A percentile compares a stretch with the other conserved stretches of the same genome.
Conservation (phyloP, 192 early-diverging fungal genomes). For the Globomyces pollinis-pini region DNA sequence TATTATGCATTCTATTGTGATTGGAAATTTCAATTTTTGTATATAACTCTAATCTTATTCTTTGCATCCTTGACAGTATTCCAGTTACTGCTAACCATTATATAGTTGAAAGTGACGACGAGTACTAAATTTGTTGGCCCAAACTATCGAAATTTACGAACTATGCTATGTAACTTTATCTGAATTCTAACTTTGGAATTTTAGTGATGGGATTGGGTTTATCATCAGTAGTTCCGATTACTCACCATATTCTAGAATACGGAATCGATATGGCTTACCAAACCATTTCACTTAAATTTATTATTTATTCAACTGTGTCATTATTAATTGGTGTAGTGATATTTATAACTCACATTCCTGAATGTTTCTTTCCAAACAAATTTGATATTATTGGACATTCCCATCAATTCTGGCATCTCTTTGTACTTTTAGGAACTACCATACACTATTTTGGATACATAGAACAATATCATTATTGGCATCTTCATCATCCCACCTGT, state of each 20-base stretch:
- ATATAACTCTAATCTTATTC: conserved; percentile 49
- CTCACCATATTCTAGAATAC: conserved; percentile 57
- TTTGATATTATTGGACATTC: conserved; percentile 66
- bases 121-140: conserved; percentile 57
- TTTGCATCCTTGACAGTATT: conserved; percentile 61
- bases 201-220: too few relatives aligned
- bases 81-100: too few relatives aligned
- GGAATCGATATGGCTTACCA: conserved; percentile 47
- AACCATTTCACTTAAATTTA: conserved; percentile 53
- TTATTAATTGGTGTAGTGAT: conserved; percentile 83
- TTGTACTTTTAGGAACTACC: conserved; percentile 66
- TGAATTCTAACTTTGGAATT: too few relatives aligned
- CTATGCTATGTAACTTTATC: conserved; percentile 65
- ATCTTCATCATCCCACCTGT: conserved; percentile 6
- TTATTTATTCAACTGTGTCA: conserved; percentile 56
- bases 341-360: conserved; percentile 75
- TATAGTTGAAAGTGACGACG: background rate
- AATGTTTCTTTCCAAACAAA: conserved; percentile 73
- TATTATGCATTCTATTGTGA: conserved; percentile 61
- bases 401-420: conserved; percentile 78
- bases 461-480: conserved; percentile 12
- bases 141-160: conserved; percentile 70
- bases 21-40: conserved; percentile 42
- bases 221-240: conserved; percentile 61
- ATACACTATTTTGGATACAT: conserved; percentile 62